A percentile compares a stretch with the other conserved stretches of the same genome.
Conservation (phyloP, 2,329 filamentous ascomycete species). For the Fusarium euwallaceae region DNA sequence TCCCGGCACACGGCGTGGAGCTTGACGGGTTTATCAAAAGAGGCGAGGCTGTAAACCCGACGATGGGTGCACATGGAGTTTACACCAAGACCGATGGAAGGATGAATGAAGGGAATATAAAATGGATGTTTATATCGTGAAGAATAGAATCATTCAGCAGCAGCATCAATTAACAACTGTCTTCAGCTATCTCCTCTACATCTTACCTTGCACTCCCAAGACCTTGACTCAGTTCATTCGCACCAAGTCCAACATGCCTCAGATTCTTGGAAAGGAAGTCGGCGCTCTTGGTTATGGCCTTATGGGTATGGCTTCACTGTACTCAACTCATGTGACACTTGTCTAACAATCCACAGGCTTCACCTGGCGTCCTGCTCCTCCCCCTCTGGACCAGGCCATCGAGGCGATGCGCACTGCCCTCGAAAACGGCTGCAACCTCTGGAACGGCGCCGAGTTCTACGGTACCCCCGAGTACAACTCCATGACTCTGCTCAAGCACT, state of each 20-base stretch:
- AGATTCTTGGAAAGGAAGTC: conserved; percentile 59
- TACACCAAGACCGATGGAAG: neutral
- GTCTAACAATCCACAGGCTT: conserved; percentile 51
- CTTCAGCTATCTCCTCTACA: neutral
- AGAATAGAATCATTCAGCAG: neutral
- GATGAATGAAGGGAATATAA: neutral
- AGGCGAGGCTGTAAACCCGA: conserved; percentile 6
- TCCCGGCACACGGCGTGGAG: neutral
- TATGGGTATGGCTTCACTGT: conserved; percentile 58
- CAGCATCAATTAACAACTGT: neutral
- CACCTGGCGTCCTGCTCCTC: conserved; percentile 57
- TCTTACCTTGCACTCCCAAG: neutral
- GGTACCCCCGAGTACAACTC: conserved; percentile 69
- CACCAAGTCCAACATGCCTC: conserved; percentile 29
- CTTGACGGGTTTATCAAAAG: conserved; percentile 6
- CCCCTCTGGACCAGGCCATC: conserved; percentile 63
- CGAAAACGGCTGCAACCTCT: conserved; percentile 60
- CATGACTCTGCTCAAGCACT: conserved; percentile 71
- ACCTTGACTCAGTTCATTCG: neutral
- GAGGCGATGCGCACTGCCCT: conserved; percentile 68
- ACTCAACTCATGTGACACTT: neutral
- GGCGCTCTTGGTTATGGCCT: conserved; percentile 67
- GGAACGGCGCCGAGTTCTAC: conserved; percentile 77
- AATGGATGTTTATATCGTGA: neutral
- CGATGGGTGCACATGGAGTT: neutral